A percentile compares a stretch with the other conserved stretches of the same genome.
Conservation (phyloP, 148 eudicot species). For the Selenicereus undatus region DNA sequence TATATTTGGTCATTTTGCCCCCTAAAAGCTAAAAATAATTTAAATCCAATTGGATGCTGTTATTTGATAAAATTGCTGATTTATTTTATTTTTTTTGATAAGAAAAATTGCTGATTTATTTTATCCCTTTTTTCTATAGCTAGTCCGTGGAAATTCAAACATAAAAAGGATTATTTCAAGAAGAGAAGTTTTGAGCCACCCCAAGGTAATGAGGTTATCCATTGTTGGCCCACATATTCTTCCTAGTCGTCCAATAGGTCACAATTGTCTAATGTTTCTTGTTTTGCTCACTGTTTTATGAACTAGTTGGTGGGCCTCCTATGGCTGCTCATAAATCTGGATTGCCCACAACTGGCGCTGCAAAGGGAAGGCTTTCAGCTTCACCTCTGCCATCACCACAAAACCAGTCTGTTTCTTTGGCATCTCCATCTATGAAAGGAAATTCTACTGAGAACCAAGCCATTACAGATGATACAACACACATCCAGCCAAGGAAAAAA, state of each 20-base stretch:
- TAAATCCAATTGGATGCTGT: not conserved
- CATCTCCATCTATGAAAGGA: conserved; percentile 59
- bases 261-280: conserved; percentile 13
- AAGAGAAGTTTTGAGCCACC: conserved; percentile 61
- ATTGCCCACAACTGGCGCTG: conserved; percentile 38
- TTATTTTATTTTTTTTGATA: conserved; percentile 9
- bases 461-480: conserved; percentile 33
- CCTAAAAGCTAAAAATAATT: not conserved
- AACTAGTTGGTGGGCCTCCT: conserved; percentile 51
- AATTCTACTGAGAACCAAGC: conserved; percentile 40
- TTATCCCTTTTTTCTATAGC: conserved; percentile 35
- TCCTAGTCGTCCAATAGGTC: not conserved
- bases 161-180: conserved; percentile 68
- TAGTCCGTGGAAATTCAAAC: conserved; percentile 66
- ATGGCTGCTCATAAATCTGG: conserved; percentile 62
- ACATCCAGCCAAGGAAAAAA: conserved; percentile 35
- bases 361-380: conserved; percentile 58
- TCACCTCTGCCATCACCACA: conserved; percentile 81
- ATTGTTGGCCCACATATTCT: conserved; percentile 7
- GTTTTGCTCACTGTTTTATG: conserved; percentile 13
- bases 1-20: not conserved
- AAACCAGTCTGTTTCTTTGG: conserved; percentile 41
- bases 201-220: conserved; percentile 49
- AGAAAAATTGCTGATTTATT: conserved; percentile 17
- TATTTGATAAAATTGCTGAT: conserved; percentile 12